Evolutionary conservation across 2,329 filamentous ascomycete genomes (phyloP), one percentile per base, ranked within the genome.

Genomic region (Grosmannia penicillata): DNA sequence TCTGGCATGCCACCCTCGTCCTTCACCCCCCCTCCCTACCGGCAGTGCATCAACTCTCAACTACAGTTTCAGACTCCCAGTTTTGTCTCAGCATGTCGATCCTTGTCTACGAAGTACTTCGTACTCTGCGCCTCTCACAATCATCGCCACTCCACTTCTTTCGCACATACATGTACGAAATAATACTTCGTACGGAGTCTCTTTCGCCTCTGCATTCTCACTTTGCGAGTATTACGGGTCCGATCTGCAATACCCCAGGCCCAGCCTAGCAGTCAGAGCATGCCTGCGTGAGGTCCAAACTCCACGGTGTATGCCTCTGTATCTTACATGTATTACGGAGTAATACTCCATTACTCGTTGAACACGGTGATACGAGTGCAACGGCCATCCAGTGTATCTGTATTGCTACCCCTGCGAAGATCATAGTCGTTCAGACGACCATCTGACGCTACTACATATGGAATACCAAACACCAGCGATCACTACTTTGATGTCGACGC

Each of bases 21-120:
- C n/a, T n/a, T 27, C 28, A 17, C 18, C 31, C 35, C 28, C 30
- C 21, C 26, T 37, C 31, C 21, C 33, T n/a, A 25, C 29, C 33
- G n/a, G 14, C 32, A 17, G 23, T 19, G 35, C 14, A 17, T 30
- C 11, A 27, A 27, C 26, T 13, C 26, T 9, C 11, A 18, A 23
- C 14, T 18, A 47, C 47, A 48, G 58, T 63, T 61, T 61, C 58
- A 61, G 53, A 53, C n/a, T 53, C 49, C 51, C 48, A 52, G 54
- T 48, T 47, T 44, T 55, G 60, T 62, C 55, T 62, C 59, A 62
- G 55, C 49, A 51, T 51, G 60, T 40, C 53, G 56, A 61, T 61
- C 58, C 51, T 53, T 49, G 47, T 47, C 40, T 25, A 30, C 46
- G 48, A 51, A 55, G 49, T 48, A 50, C 52, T 51, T 49, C 52